Percentiles rank a stretch among this genome's conserved stretches.
Conservation (phyloP, 1,139 yeast genomes). For the Debaryomycetaceae sp. region DNA sequence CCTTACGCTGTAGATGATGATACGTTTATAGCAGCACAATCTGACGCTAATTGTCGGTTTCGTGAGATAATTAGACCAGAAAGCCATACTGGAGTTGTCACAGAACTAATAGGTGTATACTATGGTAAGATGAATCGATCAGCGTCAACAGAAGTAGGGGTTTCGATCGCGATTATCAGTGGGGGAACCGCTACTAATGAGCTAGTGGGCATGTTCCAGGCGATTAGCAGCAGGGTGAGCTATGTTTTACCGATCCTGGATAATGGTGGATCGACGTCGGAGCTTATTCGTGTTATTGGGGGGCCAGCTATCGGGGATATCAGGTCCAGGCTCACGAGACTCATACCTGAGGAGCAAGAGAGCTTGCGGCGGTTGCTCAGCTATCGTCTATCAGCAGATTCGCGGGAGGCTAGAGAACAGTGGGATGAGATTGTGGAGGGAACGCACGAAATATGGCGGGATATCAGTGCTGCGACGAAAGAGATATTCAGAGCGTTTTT, state of each 20-base stretch:
- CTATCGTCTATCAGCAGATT: constrained; percentile 56
- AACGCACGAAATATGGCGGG: constrained; percentile 65
- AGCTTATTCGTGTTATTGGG: constrained; percentile 81
- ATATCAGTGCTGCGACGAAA: constrained; percentile 58
- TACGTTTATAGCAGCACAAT: no score
- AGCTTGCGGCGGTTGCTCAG: constrained; percentile 50
- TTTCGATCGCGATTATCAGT: constrained; percentile 48
- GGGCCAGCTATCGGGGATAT: constrained; percentile 97
- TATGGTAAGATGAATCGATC: background rate
- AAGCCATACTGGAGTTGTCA: no score
- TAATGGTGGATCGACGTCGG: constrained; percentile 94
- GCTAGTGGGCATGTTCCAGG: constrained; percentile 47
- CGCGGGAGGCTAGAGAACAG: constrained; percentile 56
- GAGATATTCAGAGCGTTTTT: constrained; percentile 77
- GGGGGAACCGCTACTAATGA: constrained; percentile 81
- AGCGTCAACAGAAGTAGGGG: constrained; percentile 1
- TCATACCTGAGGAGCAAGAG: constrained; percentile 53
- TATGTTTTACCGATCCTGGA: constrained; percentile 84
- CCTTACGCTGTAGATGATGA: no score
- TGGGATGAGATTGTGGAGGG: constrained; percentile 85
- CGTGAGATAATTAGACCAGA: no score
- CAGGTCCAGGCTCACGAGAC: constrained; percentile 72
- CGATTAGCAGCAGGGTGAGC: constrained; percentile 41
- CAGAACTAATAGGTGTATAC: no score
- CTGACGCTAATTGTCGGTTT: no score